Evolutionary conservation across 306 rosid species (phyloP).

Genomic region (Phaseolus lunatus): DNA sequence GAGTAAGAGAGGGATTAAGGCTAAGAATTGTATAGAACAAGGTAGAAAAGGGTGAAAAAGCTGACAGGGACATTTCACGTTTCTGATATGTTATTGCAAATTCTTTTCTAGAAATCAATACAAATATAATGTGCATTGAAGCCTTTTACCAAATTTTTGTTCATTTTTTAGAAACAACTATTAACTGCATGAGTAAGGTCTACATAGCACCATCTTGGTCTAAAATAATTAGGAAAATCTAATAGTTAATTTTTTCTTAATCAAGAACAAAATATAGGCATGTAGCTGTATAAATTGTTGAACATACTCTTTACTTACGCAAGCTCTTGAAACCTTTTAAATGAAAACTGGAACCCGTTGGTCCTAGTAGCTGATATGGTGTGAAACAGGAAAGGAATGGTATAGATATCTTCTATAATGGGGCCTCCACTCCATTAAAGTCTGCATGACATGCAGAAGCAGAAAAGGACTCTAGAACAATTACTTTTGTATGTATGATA

Average conservation of each 20-base stretch:
- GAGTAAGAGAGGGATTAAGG: slow-evolving; percentile 40
- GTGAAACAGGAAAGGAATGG: not conserved
- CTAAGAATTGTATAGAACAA: slow-evolving; percentile 4
- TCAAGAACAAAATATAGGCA: not conserved
- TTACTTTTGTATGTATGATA: slow-evolving; percentile 8
- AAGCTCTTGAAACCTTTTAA: slow-evolving; percentile 1
- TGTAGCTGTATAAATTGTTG: not conserved
- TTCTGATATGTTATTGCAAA: not conserved
- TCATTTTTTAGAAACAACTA: no score
- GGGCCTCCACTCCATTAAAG: slow-evolving; percentile 41
- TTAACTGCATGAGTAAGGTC: not conserved
- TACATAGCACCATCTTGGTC: not conserved
- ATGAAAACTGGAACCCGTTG: not conserved
- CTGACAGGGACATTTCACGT: not conserved
- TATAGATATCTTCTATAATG: not conserved
- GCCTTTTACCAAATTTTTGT: not conserved
- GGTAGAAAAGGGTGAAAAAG: not conserved
- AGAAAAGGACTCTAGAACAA: slow-evolving; percentile 24
- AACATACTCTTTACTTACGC: not conserved
- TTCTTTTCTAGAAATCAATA: no score
- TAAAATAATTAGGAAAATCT: not conserved
- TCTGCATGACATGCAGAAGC: slow-evolving; percentile 28
- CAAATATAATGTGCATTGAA: not conserved
- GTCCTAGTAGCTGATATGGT: not conserved
- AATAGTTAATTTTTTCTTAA: not conserved